These are phyloP conservation scores for Macrocybe gigantea DNA, from an alignment of 768 basidiomycete species.

Conservation along the genomic window DNA sequence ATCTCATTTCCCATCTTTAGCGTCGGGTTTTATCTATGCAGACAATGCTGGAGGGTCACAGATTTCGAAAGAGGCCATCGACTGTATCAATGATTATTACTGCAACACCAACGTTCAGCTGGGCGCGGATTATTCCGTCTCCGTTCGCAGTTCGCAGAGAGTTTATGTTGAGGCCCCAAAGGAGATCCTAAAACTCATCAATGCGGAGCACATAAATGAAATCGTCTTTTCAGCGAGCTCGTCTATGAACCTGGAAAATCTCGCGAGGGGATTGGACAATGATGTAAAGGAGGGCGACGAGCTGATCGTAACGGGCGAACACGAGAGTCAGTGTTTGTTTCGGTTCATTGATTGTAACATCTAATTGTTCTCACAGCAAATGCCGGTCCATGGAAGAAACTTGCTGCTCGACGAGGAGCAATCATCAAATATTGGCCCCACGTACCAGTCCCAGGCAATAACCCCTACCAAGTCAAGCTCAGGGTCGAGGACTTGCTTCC, in stretches of 20 bases:
- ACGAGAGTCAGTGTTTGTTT: conserved; percentile 52
- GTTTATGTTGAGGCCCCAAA: conserved; percentile 44
- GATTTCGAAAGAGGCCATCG: conserved; percentile 46
- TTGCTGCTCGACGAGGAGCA: conserved; percentile 53
- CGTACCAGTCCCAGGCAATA: conserved; percentile 39
- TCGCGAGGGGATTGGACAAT: conserved; percentile 53
- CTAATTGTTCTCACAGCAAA: conserved; percentile 44
- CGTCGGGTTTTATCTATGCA: conserved; percentile 56
- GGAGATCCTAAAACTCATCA: conserved; percentile 54
- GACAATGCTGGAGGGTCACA: conserved; percentile 80
- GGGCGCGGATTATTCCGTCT: conserved; percentile 63
- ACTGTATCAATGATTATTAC: conserved; percentile 63
- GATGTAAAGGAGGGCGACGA: conserved; percentile 59
- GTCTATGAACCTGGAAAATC: conserved; percentile 64
- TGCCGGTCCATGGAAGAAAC: conserved; percentile 68
- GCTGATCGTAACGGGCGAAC: conserved; percentile 74
- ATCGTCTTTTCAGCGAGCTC: conserved; percentile 64
- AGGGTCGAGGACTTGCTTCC: conserved; percentile 52
- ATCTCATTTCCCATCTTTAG: conserved; percentile 57
- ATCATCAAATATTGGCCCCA: conserved; percentile 56
- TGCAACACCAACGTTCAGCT: conserved; percentile 69
- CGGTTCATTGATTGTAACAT: neutral
- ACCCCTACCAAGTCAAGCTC: conserved; percentile 61
- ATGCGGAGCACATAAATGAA: conserved; percentile 56
- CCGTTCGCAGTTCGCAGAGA: conserved; percentile 40